Evolutionary conservation across 768 basidiomycete genomes (phyloP).

Genomic region (Mycena rosella): DNA sequence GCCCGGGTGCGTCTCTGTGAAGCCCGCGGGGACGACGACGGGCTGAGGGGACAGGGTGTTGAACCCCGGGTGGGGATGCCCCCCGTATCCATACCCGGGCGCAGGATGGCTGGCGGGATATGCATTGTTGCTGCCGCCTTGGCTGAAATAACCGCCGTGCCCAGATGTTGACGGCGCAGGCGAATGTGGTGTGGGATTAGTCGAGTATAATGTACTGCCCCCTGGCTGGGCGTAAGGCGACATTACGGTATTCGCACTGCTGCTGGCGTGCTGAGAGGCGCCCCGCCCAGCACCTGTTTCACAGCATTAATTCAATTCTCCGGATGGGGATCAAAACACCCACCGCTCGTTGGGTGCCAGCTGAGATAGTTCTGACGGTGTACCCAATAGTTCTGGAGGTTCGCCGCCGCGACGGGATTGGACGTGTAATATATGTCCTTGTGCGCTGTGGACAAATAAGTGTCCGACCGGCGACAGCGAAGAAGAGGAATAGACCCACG

Average conservation of each 20-base stretch:
- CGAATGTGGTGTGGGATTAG: neutral
- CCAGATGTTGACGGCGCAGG: neutral
- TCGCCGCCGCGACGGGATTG: conserved; percentile 7
- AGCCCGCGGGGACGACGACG: conserved; percentile 34
- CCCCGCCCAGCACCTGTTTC: neutral
- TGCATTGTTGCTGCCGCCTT: neutral
- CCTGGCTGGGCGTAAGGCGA: neutral
- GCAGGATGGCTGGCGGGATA: neutral
- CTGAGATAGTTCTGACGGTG: conserved; percentile 24
- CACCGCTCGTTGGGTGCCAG: neutral
- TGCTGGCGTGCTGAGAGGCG: neutral
- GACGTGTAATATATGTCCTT: conserved; percentile 17
- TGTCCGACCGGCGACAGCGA: neutral
- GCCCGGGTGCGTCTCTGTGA: conserved; percentile 28
- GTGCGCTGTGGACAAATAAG: neutral
- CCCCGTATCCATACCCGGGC: neutral
- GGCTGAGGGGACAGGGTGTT: conserved; percentile 24
- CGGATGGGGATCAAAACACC: neutral
- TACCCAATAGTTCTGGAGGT: conserved; percentile 28
- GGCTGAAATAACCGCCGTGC: neutral
- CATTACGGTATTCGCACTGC: neutral
- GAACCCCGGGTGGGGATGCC: neutral
- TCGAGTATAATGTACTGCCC: conserved; percentile 2
- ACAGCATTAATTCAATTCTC: neutral
- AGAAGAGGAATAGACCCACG: neutral